Evolutionary conservation across 1,284 basidiomycete species (phyloP).

Genomic region (Cutaneotrichosporon sp.): DNA sequence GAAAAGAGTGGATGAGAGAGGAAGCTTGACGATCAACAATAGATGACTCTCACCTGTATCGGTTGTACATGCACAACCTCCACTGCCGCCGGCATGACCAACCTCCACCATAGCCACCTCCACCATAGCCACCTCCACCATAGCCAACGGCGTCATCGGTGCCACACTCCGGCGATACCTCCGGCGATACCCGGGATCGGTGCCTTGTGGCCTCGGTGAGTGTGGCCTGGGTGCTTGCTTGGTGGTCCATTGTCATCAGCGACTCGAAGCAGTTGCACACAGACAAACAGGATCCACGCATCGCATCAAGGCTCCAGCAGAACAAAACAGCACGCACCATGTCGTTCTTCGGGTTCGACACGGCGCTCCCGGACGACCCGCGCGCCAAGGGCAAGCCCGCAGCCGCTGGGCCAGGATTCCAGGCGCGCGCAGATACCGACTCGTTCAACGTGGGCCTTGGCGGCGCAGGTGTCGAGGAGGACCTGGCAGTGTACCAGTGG

Average conservation of each 20-base stretch:
- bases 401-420: constrained; percentile 6
- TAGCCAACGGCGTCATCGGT: not conserved
- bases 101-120: no score
- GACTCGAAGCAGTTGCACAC: not conserved
- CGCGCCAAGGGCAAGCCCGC: constrained; percentile 2
- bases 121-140: no score
- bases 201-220: no score
- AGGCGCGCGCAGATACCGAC: constrained; percentile 19
- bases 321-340: constrained; percentile 19
- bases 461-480: constrained; percentile 56
- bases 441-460: constrained; percentile 36
- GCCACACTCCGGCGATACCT: constrained; percentile 7
- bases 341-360: constrained; percentile 50
- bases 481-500: constrained; percentile 56
- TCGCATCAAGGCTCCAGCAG: not conserved
- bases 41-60: no score
- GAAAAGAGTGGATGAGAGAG: not conserved
- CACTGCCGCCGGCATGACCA: not conserved
- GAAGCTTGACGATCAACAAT: not conserved
- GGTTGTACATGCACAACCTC: no score
- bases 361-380: constrained; percentile 35
- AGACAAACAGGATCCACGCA: not conserved
- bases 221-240: no score
- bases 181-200: not conserved
- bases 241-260: no score